Base-by-base conservation (phyloP, 352 stramenopile species). In the Pythium dissimile region DNA sequence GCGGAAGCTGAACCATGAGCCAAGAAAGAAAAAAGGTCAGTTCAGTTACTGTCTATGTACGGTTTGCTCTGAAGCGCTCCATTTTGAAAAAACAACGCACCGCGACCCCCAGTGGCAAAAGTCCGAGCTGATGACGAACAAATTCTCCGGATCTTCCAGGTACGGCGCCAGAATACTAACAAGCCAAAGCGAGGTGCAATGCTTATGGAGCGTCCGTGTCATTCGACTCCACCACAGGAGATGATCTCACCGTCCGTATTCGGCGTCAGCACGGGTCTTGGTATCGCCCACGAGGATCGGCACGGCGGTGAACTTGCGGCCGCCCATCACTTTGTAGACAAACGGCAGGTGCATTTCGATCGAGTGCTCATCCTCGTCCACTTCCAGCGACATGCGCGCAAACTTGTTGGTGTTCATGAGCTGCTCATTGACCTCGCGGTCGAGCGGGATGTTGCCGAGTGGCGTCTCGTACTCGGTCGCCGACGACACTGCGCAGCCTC, bases 261-360 rank as follows among this genome's bases (percentile, higher is more conserved):
- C 64, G 43, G 80, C 69, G 71, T 98, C 94, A 53, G 81, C 72
- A 38, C 71, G 70, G 30, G 45, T 73, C 53, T 88, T 94, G n/a
- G 96, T 94, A 48, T 90, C 90, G 18, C 96, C 96, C n/a, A 98
- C 89, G 77, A 99, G 95, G 38, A 99, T 98, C 44, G 95, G 93
- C 18, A 99, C 84, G 2, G 96, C 81, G 15, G 80, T 94, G 60
- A 97, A 90, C 54, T 84, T 84, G 50, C 80, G 75, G 3, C 73
- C 75, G 48, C 78, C 71, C 77, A 92, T 85, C 26, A 88, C 76
- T 70, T 98, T 96, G 59, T 80, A 77, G 54, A 98, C 87, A 59
- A 94, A 99, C 15, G 96, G 96, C 60, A 98, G 88, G 55, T 98
- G 95, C 94, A 99, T 98, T 72, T 99, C 96, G 47, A 98, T 97